phyloP scores from a whole-genome alignment of 805 yeast genomes.

The Saturnispora quitensis region DNA sequence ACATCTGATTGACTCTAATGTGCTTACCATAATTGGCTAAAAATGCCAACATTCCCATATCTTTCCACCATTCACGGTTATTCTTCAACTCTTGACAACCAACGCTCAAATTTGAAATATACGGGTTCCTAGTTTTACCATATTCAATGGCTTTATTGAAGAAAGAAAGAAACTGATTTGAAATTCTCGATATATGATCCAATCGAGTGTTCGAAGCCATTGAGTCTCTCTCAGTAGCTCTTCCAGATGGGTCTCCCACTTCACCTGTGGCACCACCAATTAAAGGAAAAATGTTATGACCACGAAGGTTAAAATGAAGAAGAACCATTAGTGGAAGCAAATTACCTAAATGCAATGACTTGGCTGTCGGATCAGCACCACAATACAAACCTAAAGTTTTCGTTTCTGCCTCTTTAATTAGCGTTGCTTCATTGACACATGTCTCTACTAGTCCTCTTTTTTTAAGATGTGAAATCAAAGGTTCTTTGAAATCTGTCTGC shows the following conservation, averaged over 20 bases:
- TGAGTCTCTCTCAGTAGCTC: constrained; percentile 60
- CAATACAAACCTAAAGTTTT: constrained; percentile 59
- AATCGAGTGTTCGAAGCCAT: constrained; percentile 45
- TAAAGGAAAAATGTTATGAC: constrained; percentile 74
- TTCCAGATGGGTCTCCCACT: constrained; percentile 96
- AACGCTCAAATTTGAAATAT: constrained; percentile 8
- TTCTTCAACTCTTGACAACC: constrained; percentile 33
- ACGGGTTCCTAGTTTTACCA: constrained; percentile 41
- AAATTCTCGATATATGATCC: constrained; percentile 50
- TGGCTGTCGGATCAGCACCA: constrained; percentile 96
- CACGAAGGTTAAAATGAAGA: constrained; percentile 74
- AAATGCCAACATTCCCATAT: constrained; percentile 67
- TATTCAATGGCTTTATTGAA: constrained; percentile 53
- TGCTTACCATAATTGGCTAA: constrained; percentile 66
- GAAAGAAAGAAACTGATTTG: constrained; percentile 51
- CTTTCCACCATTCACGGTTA: constrained; percentile 82
- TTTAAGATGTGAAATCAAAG: constrained; percentile 33
- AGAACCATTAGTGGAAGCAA: constrained; percentile 78
- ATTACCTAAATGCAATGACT: constrained; percentile 84
- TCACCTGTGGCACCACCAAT: constrained; percentile 95
- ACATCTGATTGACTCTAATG: constrained; percentile 78
- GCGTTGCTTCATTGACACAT: constrained; percentile 28
- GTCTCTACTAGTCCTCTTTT: constrained; percentile 40
- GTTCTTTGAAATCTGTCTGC: constrained; percentile 26
- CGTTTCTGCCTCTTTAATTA: constrained; percentile 17